Base-by-base conservation (phyloP, 192 early-diverging fungal genomes). In the Nowakowskiella sp. region DNA sequence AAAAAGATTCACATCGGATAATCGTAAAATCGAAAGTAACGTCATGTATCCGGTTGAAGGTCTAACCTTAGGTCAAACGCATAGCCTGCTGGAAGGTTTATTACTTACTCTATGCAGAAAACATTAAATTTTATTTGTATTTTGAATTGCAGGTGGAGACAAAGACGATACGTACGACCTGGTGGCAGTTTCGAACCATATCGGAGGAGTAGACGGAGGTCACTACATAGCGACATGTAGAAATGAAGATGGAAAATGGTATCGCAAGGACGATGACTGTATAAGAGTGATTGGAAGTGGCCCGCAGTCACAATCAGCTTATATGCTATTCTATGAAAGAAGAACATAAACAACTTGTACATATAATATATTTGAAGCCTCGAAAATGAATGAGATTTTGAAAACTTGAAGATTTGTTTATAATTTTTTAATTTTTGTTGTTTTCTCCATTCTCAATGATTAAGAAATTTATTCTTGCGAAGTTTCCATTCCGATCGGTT, bases 211-310 rank as follows among this genome's bases (percentile, higher is more conserved):
- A 0, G 68, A 64, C 22, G 70, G 74, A 10, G 77, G 77, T 2
- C 77, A 79, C 48, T 79, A 79, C 53, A 62, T 71, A 32, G 74
- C 77, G n/a, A n/a, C n/a, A n/a, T 2, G 30, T 31, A 27, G 43
- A 29, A 31, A 26, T 27, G 29, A 55, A 53, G 25, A 31, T 55
- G 23, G 53, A 25, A 24, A 53, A 55, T 9, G 23, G 24, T 6
- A 39, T 10, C 36, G 36, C 36, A n/a, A 10, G 10, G 36, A 23
- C n/a, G 45, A n/a, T 31, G 6, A 27, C 45, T 6, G 24, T 31
- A 13, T 47, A 31, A 31, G 33, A 23, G 45, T 31, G 24, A 23
- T 23, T n/a, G n/a, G n/a, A n/a, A n/a, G n/a, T n/a, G n/a, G n/a
- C n/a, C n/a, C n/a, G n/a, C n/a, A n/a, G n/a, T n/a, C n/a, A n/a